Percentiles rank a stretch among this genome's conserved stretches.
These are phyloP conservation scores for Grigorovia jiainica DNA, from an alignment of 805 yeast species.

Conservation along the genomic window DNA sequence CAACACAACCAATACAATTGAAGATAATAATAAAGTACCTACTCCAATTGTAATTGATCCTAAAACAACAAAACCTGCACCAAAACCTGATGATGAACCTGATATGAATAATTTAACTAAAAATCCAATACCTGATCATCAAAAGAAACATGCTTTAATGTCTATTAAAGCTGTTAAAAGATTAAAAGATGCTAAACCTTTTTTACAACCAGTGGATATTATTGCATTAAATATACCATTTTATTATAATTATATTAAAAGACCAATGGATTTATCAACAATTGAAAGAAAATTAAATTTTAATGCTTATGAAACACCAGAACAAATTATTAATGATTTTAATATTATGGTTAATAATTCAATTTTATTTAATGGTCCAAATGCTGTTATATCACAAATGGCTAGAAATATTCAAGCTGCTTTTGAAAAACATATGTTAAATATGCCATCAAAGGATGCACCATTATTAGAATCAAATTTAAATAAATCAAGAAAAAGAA, in stretches of 20 bases:
- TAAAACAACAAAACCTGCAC: conserved; percentile 43
- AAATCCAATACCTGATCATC: conserved; percentile 72
- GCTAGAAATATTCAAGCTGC: conserved; percentile 83
- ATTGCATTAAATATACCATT: conserved; percentile 83
- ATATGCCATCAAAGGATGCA: conserved; percentile 65
- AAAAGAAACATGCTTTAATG: conserved; percentile 66
- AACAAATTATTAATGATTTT: conserved; percentile 66
- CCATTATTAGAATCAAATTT: conserved; percentile 16
- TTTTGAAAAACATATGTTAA: conserved; percentile 85
- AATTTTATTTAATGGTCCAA: conserved; percentile 73
- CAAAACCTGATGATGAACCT: conserved; percentile 65
- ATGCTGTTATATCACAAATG: conserved; percentile 81
- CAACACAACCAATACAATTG: not conserved
- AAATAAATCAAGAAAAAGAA: conserved; percentile 20
- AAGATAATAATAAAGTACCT: not conserved
- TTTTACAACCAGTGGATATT: conserved; percentile 81
- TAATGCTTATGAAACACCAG: conserved; percentile 64
- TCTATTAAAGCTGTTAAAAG: conserved; percentile 81
- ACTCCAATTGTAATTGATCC: conserved; percentile 2
- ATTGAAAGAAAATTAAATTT: conserved; percentile 69
- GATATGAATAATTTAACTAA: conserved; percentile 60
- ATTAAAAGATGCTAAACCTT: conserved; percentile 87
- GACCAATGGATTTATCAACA: conserved; percentile 91
- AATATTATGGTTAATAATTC: conserved; percentile 80
- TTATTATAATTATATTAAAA: conserved; percentile 69